Evolutionary conservation across 1,284 basidiomycete species (phyloP).

Genomic region (Ustanciosporium gigantosporum): DNA sequence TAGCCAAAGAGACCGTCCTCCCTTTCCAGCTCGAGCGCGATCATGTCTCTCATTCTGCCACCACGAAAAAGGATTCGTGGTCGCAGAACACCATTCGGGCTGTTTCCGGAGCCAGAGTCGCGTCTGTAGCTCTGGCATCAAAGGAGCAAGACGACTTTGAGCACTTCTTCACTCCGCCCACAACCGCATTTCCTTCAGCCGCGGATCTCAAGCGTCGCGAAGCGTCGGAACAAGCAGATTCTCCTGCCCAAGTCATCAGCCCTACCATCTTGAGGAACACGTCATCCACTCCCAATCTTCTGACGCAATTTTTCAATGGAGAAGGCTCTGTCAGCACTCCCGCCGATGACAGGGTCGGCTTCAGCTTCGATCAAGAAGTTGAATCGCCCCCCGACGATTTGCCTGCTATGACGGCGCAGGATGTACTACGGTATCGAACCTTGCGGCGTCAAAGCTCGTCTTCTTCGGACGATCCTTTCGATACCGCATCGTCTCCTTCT

Average conservation of each 20-base stretch:
- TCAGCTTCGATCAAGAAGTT: neutral
- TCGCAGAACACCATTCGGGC: neutral
- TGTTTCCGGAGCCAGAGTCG: neutral
- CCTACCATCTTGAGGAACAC: constrained; percentile 41
- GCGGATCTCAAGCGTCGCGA: neutral
- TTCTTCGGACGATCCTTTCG: constrained; percentile 34
- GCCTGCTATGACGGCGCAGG: constrained; percentile 15
- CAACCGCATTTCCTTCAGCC: constrained; percentile 10
- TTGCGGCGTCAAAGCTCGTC: constrained; percentile 28
- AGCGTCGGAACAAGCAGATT: constrained; percentile 3
- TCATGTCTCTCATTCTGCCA: neutral
- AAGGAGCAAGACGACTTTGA: neutral
- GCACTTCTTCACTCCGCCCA: constrained; percentile 26
- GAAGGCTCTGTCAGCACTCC: neutral
- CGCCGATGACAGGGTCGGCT: too few species aligned
- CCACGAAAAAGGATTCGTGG: neutral
- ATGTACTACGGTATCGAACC: constrained; percentile 22
- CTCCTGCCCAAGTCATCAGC: constrained; percentile 22
- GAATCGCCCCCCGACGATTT: neutral
- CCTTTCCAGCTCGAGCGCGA: constrained; percentile 18
- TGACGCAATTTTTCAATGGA: constrained; percentile 21
- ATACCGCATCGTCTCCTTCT: constrained; percentile 28
- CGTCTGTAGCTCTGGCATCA: neutral
- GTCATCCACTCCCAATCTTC: constrained; percentile 50
- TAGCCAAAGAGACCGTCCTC: constrained; percentile 71